Base-by-base conservation (phyloP, 441 rosid genomes). In the Codiaeum variegatum region DNA sequence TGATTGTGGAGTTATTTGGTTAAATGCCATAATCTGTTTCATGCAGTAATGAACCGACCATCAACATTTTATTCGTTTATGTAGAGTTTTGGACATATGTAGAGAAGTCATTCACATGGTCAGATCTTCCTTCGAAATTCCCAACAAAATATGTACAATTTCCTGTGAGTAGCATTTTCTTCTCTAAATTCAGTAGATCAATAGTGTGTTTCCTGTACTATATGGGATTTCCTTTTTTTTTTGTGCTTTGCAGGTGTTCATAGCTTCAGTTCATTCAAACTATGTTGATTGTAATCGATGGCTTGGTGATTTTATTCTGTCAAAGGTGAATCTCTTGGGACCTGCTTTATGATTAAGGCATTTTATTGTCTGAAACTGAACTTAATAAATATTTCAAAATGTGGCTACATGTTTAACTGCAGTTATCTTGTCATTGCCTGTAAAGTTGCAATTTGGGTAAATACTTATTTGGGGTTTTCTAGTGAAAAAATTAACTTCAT, bases 81-180 rank as follows among this genome's bases (percentile, higher is more conserved):
- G 72, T 81, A 95, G 99, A 95, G 82, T 95, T 92, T 78, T 92
- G 99, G 99, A 85, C 93, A 21, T 90, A 91, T 70, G 98, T 94
- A 21, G 98, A 94, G 82, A 91, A 94, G 82, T 94, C 99, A 47
- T 94, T 83, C 82, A 94, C 98, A 21, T 92, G 98, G 99, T 88
- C 90, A 0, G 99, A 92, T 82, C 89, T 84, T 80, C 98, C 98
- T 23, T 91, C 98, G 11, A 92, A 92, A 75, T 94, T 94, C 76
- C 98, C 99, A 13, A 91, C 99, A 51, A 92, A 92, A 87, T 88
- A 92, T 74, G 99, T 94, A 34, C 97, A 94, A 76, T 92, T 94
- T 80, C 98, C 99, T 44, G 98, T 94, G 79, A 78, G 97, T 88
- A 70, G 76, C 62, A 21, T 32, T 42, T 63, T 66, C 54, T 55